Evolutionary conservation across 2,329 filamentous ascomycete species (phyloP).

Genomic region (Sclerotinia spermophila): DNA sequence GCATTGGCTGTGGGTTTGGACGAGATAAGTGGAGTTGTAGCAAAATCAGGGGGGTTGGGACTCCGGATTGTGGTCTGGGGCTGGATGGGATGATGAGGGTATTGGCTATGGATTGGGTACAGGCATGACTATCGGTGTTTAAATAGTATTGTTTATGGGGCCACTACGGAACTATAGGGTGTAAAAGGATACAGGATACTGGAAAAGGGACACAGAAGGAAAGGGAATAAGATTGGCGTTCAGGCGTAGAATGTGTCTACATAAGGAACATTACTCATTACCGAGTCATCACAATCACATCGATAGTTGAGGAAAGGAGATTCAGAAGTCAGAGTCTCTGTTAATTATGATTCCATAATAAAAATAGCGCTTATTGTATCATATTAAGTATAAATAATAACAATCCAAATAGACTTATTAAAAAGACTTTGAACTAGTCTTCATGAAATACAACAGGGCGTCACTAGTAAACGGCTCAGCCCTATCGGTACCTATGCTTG

Average conservation of each 20-base stretch:
- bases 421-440: background rate
- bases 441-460: background rate
- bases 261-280: background rate
- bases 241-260: background rate
- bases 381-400: too few species aligned
- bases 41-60: background rate
- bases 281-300: background rate
- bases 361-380: too few species aligned
- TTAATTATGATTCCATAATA: too few species aligned
- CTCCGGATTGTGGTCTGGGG: background rate
- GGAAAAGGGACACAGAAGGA: background rate
- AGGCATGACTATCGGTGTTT: background rate
- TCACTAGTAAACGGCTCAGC: background rate
- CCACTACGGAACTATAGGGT: background rate
- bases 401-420: background rate
- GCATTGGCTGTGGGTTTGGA: slow-evolving; percentile 39
- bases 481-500: background rate
- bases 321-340: background rate
- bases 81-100: background rate
- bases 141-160: background rate
- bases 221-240: background rate
- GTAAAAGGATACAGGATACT: background rate
- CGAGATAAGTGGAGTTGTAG: slow-evolving; percentile 29
- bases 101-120: background rate
- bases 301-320: background rate